phyloP scores from a whole-genome alignment of 371 early-diverging fungal species.

The Rhizopus stolonifer region DNA sequence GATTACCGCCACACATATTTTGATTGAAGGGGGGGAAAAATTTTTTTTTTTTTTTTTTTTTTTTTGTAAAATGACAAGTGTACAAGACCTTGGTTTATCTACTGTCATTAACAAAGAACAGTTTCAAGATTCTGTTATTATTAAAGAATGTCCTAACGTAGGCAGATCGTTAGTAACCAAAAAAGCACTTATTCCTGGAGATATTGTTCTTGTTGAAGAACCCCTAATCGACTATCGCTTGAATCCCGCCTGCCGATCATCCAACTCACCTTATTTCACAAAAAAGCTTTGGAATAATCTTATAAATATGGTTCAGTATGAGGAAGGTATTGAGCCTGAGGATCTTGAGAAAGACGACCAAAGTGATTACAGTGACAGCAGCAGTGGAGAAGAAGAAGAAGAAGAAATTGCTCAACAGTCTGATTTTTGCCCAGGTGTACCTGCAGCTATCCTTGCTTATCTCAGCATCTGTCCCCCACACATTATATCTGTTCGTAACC shows the following conservation, averaged over 20 bases:
- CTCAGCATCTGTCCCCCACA: conserved; percentile 25
- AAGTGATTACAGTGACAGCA: not conserved
- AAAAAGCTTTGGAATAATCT: conserved; percentile 37
- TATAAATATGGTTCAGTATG: conserved; percentile 15
- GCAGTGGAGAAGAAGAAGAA: conserved; percentile 10
- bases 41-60: conserved; percentile 5
- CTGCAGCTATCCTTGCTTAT: conserved; percentile 51
- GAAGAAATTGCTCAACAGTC: conserved; percentile 23
- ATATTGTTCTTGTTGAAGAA: conserved; percentile 38
- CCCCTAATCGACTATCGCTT: conserved; percentile 39
- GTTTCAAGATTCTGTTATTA: conserved; percentile 26
- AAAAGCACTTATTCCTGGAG: conserved; percentile 28
- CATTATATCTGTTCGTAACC: conserved; percentile 4
- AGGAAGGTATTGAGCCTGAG: conserved; percentile 9
- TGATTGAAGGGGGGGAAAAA: not conserved
- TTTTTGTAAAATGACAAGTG: conserved; percentile 15
- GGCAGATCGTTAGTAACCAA: conserved; percentile 43
- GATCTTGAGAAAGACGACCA: conserved; percentile 5
- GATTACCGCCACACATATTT: not conserved
- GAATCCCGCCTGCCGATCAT: conserved; percentile 42
- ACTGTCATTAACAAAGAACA: conserved; percentile 39
- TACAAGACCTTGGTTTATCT: conserved; percentile 27
- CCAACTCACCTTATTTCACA: conserved; percentile 39
- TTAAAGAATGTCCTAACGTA: conserved; percentile 31
- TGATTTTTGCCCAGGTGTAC: conserved; percentile 44